Percentiles rank a stretch among this genome's conserved stretches.
These are phyloP conservation scores for Leucaena leucocephala DNA, from an alignment of 306 rosid species.

Conservation along the genomic window DNA sequence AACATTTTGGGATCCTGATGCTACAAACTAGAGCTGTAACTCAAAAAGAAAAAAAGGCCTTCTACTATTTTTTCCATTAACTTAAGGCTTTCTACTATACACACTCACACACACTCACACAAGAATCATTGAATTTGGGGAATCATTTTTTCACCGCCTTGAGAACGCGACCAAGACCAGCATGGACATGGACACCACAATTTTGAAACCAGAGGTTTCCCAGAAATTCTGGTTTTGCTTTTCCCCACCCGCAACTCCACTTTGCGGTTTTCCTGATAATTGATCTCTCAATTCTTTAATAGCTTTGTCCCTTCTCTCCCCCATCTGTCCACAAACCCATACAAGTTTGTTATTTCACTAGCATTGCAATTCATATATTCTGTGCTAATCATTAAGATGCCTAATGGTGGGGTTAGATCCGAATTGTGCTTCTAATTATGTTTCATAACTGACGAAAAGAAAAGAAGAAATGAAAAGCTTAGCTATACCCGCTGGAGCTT, in stretches of 20 bases:
- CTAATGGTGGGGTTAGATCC: neutral
- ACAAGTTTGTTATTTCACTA: slow-evolving; percentile 21
- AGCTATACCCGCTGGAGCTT: slow-evolving; percentile 89
- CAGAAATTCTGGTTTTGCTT: slow-evolving; percentile 71
- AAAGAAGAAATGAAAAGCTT: neutral
- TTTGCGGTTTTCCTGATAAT: slow-evolving; percentile 68
- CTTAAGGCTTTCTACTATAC: neutral
- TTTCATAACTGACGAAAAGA: slow-evolving; percentile 15
- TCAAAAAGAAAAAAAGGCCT: slow-evolving; percentile 44
- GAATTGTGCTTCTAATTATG: neutral
- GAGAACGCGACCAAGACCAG: slow-evolving; percentile 77
- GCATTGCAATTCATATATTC: neutral
- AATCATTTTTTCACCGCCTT: slow-evolving; percentile 65
- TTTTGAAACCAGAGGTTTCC: slow-evolving; percentile 87
- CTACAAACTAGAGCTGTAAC: slow-evolving; percentile 31
- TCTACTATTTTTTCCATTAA: slow-evolving; percentile 34
- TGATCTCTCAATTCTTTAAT: slow-evolving; percentile 84
- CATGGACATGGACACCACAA: slow-evolving; percentile 88
- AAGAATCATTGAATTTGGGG: slow-evolving; percentile 4
- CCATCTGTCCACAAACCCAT: slow-evolving; percentile 65
- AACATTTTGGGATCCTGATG: slow-evolving; percentile 30
- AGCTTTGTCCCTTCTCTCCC: slow-evolving; percentile 87
- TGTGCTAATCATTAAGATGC: neutral
- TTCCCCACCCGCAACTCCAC: slow-evolving; percentile 43
- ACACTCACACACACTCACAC: too few relatives aligned